phyloP scores from a whole-genome alignment of 331 rosid species.

The Rosa hybrid region DNA sequence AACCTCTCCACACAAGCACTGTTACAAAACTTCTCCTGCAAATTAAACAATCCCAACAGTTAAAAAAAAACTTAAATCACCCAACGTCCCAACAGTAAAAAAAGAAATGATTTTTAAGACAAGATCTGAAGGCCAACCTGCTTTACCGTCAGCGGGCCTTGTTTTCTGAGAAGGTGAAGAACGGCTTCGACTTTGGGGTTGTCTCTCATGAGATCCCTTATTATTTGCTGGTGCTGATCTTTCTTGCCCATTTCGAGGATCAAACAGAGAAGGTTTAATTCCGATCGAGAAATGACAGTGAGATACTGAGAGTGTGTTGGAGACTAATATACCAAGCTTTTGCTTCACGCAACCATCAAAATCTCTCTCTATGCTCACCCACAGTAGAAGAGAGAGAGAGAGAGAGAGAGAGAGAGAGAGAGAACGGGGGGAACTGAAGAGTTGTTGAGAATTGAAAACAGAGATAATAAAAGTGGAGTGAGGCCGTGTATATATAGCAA shows the following conservation, averaged over 20 bases:
- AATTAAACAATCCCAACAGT: neutral
- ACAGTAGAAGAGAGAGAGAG: neutral
- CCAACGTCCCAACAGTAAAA: neutral
- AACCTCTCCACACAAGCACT: conserved; percentile 78
- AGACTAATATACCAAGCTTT: conserved; percentile 68
- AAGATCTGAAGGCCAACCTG: conserved; percentile 50
- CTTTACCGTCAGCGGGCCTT: conserved; percentile 69
- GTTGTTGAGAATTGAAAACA: conserved; percentile 25
- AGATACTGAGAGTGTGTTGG: neutral
- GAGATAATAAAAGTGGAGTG: conserved; percentile 8
- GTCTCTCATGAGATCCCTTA: conserved; percentile 29
- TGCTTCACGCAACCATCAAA: conserved; percentile 70
- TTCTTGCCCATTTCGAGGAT: conserved; percentile 76
- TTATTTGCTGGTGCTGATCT: conserved; percentile 33
- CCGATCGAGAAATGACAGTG: conserved; percentile 27
- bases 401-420: conserved; percentile 4
- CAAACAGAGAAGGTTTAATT: neutral
- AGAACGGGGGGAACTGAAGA: conserved; percentile 23
- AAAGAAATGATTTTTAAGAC: neutral
- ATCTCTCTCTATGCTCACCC: conserved; percentile 2
- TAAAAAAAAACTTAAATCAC: neutral
- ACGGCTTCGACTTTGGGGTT: conserved; percentile 67
- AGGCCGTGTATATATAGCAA: conserved; percentile 48
- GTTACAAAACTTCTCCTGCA: conserved; percentile 90
- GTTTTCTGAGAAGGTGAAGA: conserved; percentile 70